Percentiles rank a stretch among this genome's conserved stretches.
Evolutionary conservation across 2,329 filamentous ascomycete species (phyloP).

Genomic region (Fusarium sambucinum): DNA sequence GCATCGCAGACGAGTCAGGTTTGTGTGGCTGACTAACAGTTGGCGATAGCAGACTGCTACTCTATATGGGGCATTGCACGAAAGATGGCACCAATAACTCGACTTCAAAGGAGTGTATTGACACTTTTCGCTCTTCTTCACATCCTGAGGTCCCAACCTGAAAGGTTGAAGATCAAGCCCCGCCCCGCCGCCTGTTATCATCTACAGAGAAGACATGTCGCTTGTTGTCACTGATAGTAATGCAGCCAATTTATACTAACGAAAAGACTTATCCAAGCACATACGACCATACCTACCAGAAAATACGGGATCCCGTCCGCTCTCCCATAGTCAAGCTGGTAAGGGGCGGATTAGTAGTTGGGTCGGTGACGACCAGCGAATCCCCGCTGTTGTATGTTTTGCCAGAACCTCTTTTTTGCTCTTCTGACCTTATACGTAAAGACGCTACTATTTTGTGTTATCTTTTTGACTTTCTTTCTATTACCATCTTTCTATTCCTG

Average conservation of each 20-base stretch:
- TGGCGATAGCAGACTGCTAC: background rate
- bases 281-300: background rate
- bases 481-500: too few relatives aligned
- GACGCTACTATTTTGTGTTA: too few relatives aligned
- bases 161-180: too few relatives aligned
- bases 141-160: background rate
- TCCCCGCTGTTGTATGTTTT: background rate
- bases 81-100: background rate
- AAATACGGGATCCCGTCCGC: background rate
- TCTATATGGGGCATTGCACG: background rate
- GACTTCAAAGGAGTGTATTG: background rate
- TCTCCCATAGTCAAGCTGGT: background rate
- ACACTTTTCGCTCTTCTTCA: background rate
- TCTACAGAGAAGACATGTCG: too few relatives aligned
- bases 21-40: background rate
- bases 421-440: background rate
- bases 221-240: too few relatives aligned
- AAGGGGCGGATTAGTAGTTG: background rate
- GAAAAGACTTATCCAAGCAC: accelerated
- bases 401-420: background rate
- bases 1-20: slow-evolving; percentile 6
- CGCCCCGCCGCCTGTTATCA: too few relatives aligned
- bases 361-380: background rate
- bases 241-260: too few relatives aligned
- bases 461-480: too few relatives aligned